Conservation (phyloP, 768 basidiomycete species). For the Auricularia heimuer region DNA sequence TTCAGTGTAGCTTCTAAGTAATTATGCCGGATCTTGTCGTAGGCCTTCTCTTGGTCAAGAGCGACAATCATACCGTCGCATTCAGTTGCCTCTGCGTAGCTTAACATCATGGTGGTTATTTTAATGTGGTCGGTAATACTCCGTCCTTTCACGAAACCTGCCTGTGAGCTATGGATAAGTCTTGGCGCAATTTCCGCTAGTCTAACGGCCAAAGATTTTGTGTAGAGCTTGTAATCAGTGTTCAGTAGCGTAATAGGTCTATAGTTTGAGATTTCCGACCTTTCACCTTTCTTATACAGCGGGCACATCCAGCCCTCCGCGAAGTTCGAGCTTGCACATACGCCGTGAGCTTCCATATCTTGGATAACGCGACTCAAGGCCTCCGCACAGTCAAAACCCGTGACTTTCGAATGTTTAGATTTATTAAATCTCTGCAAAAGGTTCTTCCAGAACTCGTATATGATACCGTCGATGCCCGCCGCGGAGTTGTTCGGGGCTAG, state of each 20-base stretch:
- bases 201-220: constrained; percentile 5
- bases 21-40: constrained; percentile 13
- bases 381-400: background rate
- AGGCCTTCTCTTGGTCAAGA: constrained; percentile 14
- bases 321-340: constrained; percentile 5
- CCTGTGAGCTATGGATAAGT: constrained; percentile 11
- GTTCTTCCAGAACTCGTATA: background rate
- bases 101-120: constrained; percentile 8
- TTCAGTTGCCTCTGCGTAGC: constrained; percentile 10
- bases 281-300: constrained; percentile 13
- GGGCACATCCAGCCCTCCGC: constrained; percentile 12
- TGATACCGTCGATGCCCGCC: background rate
- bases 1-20: constrained; percentile 12
- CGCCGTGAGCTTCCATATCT: background rate
- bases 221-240: constrained; percentile 17
- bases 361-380: background rate
- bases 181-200: background rate
- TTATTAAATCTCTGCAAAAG: background rate
- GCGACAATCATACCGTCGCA: constrained; percentile 11
- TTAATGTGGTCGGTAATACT: constrained; percentile 12
- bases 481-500: background rate
- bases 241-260: constrained; percentile 16
- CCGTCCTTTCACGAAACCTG: constrained; percentile 12
- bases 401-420: background rate
- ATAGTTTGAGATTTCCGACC: constrained; percentile 11